Percentiles rank a stretch among this genome's conserved stretches.
phyloP scores from a whole-genome alignment of 306 rosid genomes.

The Glycine latifolia region DNA sequence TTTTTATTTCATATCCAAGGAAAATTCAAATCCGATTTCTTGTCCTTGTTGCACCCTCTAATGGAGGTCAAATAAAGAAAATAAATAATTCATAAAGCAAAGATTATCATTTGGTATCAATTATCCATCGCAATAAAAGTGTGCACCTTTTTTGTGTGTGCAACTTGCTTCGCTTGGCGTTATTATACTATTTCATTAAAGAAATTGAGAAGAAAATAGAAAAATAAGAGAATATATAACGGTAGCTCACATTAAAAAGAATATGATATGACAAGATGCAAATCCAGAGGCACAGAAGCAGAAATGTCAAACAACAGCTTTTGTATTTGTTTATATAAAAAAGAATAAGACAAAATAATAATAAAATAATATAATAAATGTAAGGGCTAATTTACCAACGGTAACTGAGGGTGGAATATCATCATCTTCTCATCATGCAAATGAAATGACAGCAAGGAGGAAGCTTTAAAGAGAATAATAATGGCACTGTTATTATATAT shows the following conservation, averaged over 20 bases:
- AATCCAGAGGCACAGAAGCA: conserved; percentile 65
- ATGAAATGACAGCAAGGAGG: conserved; percentile 56
- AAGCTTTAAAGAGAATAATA: conserved; percentile 52
- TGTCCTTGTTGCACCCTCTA: conserved; percentile 20
- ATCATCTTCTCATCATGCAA: conserved; percentile 39
- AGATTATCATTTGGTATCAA: conserved; percentile 5
- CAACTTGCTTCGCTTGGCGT: not conserved
- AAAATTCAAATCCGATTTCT: conserved; percentile 51
- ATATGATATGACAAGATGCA: conserved; percentile 39
- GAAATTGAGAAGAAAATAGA: not conserved
- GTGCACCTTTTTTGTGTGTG: conserved; percentile 32
- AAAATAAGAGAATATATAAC: conserved; percentile 3
- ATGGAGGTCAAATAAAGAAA: conserved; percentile 41
- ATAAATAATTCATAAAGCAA: conserved; percentile 10
- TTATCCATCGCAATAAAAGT: conserved; percentile 36
- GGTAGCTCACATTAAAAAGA: conserved; percentile 23
- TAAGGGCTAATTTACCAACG: conserved; percentile 51
- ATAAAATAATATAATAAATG: conserved; percentile 1
- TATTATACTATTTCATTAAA: conserved; percentile 7
- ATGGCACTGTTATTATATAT: conserved; percentile 25
- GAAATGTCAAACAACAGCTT: conserved; percentile 48
- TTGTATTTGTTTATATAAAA: conserved; percentile 2
- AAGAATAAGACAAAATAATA: not conserved
- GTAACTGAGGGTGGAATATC: conserved; percentile 44
- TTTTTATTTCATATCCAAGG: conserved; percentile 27